Evolutionary conservation across 1,284 basidiomycete species (phyloP).

Genomic region (Gymnopus androsaceus): DNA sequence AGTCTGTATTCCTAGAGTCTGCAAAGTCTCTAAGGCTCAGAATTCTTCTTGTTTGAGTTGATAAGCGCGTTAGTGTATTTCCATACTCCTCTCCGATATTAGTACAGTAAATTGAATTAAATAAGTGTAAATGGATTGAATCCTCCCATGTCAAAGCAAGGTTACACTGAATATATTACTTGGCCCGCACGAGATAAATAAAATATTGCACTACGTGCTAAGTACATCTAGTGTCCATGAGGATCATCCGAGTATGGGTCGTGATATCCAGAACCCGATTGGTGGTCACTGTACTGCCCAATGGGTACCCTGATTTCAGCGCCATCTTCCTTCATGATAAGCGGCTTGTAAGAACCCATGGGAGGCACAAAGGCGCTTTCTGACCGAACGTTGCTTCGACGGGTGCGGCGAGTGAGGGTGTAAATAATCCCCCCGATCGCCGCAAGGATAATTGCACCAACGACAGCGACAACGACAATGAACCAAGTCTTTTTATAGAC

Average conservation of each 20-base stretch:
- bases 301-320: background rate
- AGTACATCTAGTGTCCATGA: background rate
- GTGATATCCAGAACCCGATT: background rate
- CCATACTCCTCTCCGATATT: no score
- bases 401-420: background rate
- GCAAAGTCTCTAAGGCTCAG: no score
- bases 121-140: no score
- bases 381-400: constrained; percentile 9
- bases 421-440: background rate
- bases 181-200: no score
- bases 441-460: constrained; percentile 1
- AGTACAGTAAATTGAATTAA: no score
- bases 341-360: constrained; percentile 12
- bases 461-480: constrained; percentile 4
- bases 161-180: no score
- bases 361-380: constrained; percentile 10
- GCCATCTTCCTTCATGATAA: background rate
- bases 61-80: no score
- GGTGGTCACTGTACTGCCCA: background rate
- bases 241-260: constrained; percentile 4
- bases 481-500: constrained; percentile 5
- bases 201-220: no score
- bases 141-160: no score
- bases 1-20: no score
- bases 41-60: no score